Base-by-base conservation (phyloP, 2,329 filamentous ascomycete species). In the Pseudocercospora fuligena region DNA sequence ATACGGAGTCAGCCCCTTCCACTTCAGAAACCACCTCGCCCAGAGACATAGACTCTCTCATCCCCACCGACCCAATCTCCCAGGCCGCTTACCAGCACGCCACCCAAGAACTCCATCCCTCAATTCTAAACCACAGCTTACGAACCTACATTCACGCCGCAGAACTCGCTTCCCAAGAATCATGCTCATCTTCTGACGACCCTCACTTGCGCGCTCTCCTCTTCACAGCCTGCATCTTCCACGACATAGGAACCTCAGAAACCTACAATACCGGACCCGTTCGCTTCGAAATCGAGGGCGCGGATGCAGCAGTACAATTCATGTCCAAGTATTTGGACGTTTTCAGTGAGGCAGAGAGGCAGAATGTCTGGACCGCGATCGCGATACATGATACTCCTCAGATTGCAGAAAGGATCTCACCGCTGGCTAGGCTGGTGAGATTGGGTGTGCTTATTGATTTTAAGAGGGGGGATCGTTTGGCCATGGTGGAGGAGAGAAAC, bases 251-350 rank as follows among this genome's bases (percentile, higher is more conserved):
- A 29, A 72, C 70, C n/a, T 74, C 73, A 47, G 64, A 68, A 9
- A 40, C 33, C 14, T 69, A 70, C 25, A 70, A 78, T 64, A 72
- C 76, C 66, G 78, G 78, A 1, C 63, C 76, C 2, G 75, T 79
- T 54, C 78, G 81, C 14, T 84, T 83, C 69, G 81, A 84, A 69
- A 75, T 83, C 54, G 81, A 82, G 66, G 81, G 81, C 5, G 81
- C 77, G 5, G 80, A 84, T 67, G 80, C 79, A 29, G 81, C 80
- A 6, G 76, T 76, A 1, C 49, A 67, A 1, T 74, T 77, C 61
- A 72, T 83, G 9, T 6, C 5, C 0, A 5, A 23, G 5, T 51
- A 51, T 5, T 21, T 21, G 5, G 54, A 40, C 29, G 69, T 67
- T 9, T 58, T 77, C 2, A 62, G 64, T 12, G 68, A 73, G 5